These are phyloP conservation scores for Ophiobolus disseminans DNA, from an alignment of 2,329 filamentous ascomycete genomes.

Conservation along the genomic window DNA sequence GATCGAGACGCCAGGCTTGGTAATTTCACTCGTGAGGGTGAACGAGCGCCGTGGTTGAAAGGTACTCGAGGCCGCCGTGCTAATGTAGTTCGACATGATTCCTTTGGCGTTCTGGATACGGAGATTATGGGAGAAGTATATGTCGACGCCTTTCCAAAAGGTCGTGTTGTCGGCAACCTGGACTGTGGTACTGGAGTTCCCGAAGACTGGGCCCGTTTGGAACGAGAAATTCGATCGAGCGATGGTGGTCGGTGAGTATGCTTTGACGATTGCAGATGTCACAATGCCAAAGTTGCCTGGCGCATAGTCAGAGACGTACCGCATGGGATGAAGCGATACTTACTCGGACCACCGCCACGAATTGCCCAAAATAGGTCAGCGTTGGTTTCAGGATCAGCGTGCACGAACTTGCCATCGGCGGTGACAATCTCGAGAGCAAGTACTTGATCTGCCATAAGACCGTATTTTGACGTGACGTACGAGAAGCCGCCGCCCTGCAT, in stretches of 20 bases:
- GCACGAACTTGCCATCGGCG: constrained; percentile 34
- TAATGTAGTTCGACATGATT: constrained; percentile 33
- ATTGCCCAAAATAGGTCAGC: constrained; percentile 40
- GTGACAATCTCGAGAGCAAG: constrained; percentile 35
- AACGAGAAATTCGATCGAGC: constrained; percentile 38
- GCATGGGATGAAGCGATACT: neutral
- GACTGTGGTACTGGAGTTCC: constrained; percentile 23
- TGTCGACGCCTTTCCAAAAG: constrained; percentile 35
- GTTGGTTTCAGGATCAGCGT: constrained; percentile 28
- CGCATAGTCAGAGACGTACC: neutral
- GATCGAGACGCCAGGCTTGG: constrained; percentile 22
- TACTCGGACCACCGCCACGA: constrained; percentile 40
- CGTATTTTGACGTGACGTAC: constrained; percentile 53
- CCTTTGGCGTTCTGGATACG: constrained; percentile 33
- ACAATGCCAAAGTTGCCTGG: constrained; percentile 40
- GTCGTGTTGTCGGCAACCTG: constrained; percentile 23
- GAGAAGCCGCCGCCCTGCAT: constrained; percentile 61
- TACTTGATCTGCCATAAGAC: constrained; percentile 37
- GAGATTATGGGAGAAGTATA: constrained; percentile 32
- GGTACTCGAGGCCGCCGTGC: constrained; percentile 12
- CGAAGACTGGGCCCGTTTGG: constrained; percentile 25
- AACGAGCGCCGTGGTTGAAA: constrained; percentile 19
- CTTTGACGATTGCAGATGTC: constrained; percentile 36
- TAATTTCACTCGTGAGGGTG: constrained; percentile 22
- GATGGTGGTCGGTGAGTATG: constrained; percentile 30